Base-by-base conservation (phyloP, 768 basidiomycete genomes). In the Boletus huronensis region DNA sequence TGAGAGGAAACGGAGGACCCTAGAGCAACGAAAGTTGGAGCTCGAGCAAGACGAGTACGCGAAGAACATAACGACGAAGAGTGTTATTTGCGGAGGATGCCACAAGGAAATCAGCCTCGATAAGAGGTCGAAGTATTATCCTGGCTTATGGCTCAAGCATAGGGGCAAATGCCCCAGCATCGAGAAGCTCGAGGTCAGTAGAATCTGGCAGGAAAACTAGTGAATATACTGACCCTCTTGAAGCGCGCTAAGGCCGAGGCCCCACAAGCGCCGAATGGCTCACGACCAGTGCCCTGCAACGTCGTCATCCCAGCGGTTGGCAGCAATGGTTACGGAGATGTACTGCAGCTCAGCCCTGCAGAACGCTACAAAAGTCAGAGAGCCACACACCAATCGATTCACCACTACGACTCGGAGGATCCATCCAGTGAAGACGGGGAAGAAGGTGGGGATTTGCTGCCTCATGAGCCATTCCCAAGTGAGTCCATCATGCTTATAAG, bases 91-190 rank as follows among this genome's bases (percentile, higher is more conserved):
- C 40, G 42, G 34, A 10, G 73, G 64, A 29, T 73, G 73, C 31
- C 11, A 47, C 31, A 72, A 46, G 53, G 58, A 53, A 17, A 74
- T 73, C 38, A 70, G 70, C 41, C 66, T 73, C 14, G 73, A 73
- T 43, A 70, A 69, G 50, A 51, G 72, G 40, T 70, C 65, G 3
- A 48, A 55, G 25, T 74, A 74, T 57, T 74, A 73, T 39, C 70
- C 72, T 16, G 72, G 72, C 7, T 38, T 73, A 8, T 73, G 72
- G 72, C 35, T 46, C 47, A 73, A 73, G 54, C 72, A 73, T 50
- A 64, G 52, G 39, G 26, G 53, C 3, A 72, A 72, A 53, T 73
- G 73, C 36, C 60, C 56, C 25, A 19, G 47, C 26, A 55, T 70
- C 38, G 55, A 57, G 42, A 60, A 55, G 35, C 50, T 63, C 2